Conservation (phyloP, 495 filamentous ascomycete species). For the Haplographium delicatum region DNA sequence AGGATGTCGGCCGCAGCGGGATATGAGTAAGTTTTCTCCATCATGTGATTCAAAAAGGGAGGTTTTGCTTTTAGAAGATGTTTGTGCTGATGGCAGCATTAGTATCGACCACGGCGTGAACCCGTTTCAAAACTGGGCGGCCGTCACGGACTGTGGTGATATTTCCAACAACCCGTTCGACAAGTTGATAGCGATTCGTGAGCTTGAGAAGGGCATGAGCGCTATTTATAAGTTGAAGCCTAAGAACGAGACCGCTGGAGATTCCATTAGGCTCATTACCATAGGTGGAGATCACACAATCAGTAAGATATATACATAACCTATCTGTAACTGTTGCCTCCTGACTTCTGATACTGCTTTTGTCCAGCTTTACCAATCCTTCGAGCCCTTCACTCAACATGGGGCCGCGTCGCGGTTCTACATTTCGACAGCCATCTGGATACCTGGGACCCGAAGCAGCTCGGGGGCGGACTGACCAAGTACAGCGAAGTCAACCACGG, state of each 20-base stretch:
- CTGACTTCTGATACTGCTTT: background rate
- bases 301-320: conserved; percentile 11
- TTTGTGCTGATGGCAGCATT: conserved; percentile 14
- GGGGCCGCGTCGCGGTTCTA: conserved; percentile 54
- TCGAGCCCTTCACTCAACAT: conserved; percentile 29
- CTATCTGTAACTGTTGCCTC: background rate
- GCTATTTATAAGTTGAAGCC: conserved; percentile 34
- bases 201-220: conserved; percentile 57
- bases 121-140: conserved; percentile 54
- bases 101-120: conserved; percentile 44
- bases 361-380: conserved; percentile 39
- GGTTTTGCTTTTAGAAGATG: background rate
- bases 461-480: conserved; percentile 22
- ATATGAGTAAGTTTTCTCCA: conserved; percentile 23
- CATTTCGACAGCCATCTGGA: conserved; percentile 61
- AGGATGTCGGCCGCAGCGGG: conserved; percentile 23
- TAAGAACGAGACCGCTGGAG: conserved; percentile 36
- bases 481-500: conserved; percentile 75
- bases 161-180: conserved; percentile 58
- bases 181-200: conserved; percentile 56
- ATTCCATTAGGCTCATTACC: conserved; percentile 52
- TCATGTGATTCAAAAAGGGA: conserved; percentile 3
- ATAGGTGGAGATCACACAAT: conserved; percentile 53
- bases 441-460: conserved; percentile 41
- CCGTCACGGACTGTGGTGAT: conserved; percentile 61